Base-by-base conservation (phyloP, 2,329 filamentous ascomycete species). In the Stachybotrys elegans region DNA sequence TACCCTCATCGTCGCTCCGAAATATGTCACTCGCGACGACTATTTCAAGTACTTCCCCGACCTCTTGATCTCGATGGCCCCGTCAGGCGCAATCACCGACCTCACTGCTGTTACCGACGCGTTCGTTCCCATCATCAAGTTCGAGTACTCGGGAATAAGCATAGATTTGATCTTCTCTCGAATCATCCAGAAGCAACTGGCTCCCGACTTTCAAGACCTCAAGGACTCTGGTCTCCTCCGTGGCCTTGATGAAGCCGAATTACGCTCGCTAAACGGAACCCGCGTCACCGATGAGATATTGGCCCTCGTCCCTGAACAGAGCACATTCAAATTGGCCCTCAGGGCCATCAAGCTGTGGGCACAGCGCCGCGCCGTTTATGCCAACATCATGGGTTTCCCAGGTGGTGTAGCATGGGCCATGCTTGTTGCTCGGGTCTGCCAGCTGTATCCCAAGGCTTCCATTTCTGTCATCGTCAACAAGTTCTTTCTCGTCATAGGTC, bases 401-500 rank as follows among this genome's bases (percentile, higher is more conserved):
- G 93, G 93, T 55, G 93, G 93, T 67, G 91, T 98, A 32, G 93
- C 93, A 5, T 98, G 92, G 89, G 93, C 92, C 12, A 96, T 98
- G 86, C 78, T 98, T 58, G 91, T 97, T 22, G 93, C 93, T 42
- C 81, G 93, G 51, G 88, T 97, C 34, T 97, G 93, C 65, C 93
- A 98, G 65, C 78, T 98, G 14, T 98, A 97, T 57, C 93, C 93
- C 13, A 90, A 89, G 60, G 93, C 93, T 6, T 88, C 89, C 8
- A 87, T 88, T 16, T 88, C 91, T 2, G 86, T 90, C 20, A 84
- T 98, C 44, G 84, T 98, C 32, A 80, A 84, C 60, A 96, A 95
- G 63, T 97, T 98, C 73, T 98, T 97, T 67, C 78, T 86, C 54
- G 85, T 98, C 52, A 89, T 97, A 71, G 81, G 82, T 51, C 82